Base-by-base conservation (phyloP, 352 stramenopile species). In the Phytophthora colocasiae region DNA sequence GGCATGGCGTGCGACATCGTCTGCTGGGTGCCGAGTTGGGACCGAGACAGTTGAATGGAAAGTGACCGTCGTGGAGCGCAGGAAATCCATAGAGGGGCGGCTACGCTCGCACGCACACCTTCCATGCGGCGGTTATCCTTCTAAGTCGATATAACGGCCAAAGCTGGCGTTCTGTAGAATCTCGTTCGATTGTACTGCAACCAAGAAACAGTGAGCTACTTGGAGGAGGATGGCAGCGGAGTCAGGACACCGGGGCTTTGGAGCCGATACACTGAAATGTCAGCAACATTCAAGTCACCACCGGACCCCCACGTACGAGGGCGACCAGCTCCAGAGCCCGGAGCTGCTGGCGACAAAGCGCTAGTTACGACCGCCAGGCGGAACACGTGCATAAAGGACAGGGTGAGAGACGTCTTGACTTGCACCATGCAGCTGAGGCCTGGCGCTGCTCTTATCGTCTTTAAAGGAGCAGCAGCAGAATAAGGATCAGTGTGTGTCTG, bases 1-100 rank as follows among this genome's bases (percentile, higher is more conserved):
- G 55, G 50, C 40, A 52, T 66, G 49, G 44, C 22, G 45, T 74
- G 36, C 8, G 66, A 46, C 59, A 61, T 69, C 19, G 58, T 19
- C 34, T 46, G 48, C 7, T 40, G 44, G 24, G 26, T 26, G n/a
- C 36, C 17, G 19, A 45, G 32, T 38, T 60, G 55, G 32, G 39
- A 19, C 31, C 51, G 31, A 71, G 56, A 68, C 53, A 75, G 67
- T 51, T 53, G 56, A 75, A 72, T 75, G 43, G 56, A 31, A 75
- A 75, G 57, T 75, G 67, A 72, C 19, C 50, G 51, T 52, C 26
- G 17, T 43, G 15, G 26, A 52, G 41, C 40, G 41, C 34, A 22
- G 26, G 36, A 29, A n/a, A 19, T 36, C 19, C 48, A 52, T 32
- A 38, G 57, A 48, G 22, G 15, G 44, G n/a, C 36, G 39, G 32